Base-by-base conservation (phyloP, 1,139 yeast species). In the Yamadazyma atlantica region DNA sequence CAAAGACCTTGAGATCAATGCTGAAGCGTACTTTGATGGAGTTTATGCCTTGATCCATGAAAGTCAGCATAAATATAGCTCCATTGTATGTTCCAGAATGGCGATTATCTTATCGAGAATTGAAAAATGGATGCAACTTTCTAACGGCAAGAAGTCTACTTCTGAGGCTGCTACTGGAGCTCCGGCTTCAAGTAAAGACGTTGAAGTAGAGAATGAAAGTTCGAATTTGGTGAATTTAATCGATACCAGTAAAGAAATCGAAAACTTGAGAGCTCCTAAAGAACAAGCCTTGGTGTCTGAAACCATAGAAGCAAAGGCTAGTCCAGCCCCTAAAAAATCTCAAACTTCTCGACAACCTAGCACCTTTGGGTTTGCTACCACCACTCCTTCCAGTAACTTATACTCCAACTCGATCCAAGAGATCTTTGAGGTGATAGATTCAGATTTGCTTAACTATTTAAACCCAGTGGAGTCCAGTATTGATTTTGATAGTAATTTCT, bases 81-180 rank as follows among this genome's bases (percentile, higher is more conserved):
- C 69, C 41, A 59, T 60, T 26, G 71, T 70, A 15, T 68, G 74
- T 31, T 54, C 52, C 36, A 66, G 71, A 41, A 69, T 75, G 75
- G 50, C 64, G 2, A 57, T 60, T 25, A 64, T 74, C n/a, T 51
- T 75, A 37, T 55, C 62, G 11, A 62, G 73, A 38, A 66, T 74
- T 26, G 66, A 66, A 31, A 70, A 68, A 46, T 73, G 80, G 78
- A 72, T 75, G 63, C 62, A 57, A 33, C 60, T 72, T 13, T 69
- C 76, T 2, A 62, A 56, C 36, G 46, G 45, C 9, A 40, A 38
- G 14, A 18, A 33, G 11, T 12, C 16, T 22, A 13, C 24, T n/a
- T 24, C 27, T 5, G 12, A 6, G 5, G 11, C 27, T 24, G 27
- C n/a, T 24, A 10, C 27, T 24, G 27, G 27, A n/a, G n/a, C n/a